These are phyloP conservation scores for Balakata baccata DNA, from an alignment of 345 rosid species.

Conservation along the genomic window DNA sequence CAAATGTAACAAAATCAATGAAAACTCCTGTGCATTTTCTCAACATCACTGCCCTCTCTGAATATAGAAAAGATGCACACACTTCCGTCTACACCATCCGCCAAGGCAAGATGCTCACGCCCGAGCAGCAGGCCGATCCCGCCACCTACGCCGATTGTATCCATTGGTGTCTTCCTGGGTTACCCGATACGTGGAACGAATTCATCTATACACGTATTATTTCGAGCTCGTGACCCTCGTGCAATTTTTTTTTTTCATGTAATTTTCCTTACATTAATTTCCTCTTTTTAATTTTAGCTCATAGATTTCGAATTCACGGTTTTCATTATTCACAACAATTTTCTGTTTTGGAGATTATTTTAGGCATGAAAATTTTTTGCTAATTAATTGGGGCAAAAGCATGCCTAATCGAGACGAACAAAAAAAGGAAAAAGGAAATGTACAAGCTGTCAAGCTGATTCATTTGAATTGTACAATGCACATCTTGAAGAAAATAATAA, in stretches of 20 bases:
- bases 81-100: slow-evolving; percentile 76
- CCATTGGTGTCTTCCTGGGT: slow-evolving; percentile 96
- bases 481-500: not conserved
- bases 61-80: slow-evolving; percentile 87
- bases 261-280: not conserved
- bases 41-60: slow-evolving; percentile 71
- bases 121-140: slow-evolving; percentile 75
- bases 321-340: not conserved
- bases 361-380: not conserved
- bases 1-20: slow-evolving; percentile 49
- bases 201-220: slow-evolving; percentile 71
- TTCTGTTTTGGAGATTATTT: not conserved
- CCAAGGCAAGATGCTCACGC: slow-evolving; percentile 73
- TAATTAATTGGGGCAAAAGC: not conserved
- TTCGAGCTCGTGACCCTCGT: slow-evolving; percentile 48
- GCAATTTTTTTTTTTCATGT: not conserved
- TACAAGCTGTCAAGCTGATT: not conserved
- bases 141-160: slow-evolving; percentile 86
- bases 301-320: not conserved
- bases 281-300: not conserved
- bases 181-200: slow-evolving; percentile 95
- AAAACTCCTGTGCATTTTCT: slow-evolving; percentile 57
- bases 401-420: slow-evolving; percentile 1
- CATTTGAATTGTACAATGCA: slow-evolving; percentile 13
- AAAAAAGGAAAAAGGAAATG: not conserved